Evolutionary conservation across 352 stramenopile species (phyloP).

Genomic region (Phytopythium boreale): DNA sequence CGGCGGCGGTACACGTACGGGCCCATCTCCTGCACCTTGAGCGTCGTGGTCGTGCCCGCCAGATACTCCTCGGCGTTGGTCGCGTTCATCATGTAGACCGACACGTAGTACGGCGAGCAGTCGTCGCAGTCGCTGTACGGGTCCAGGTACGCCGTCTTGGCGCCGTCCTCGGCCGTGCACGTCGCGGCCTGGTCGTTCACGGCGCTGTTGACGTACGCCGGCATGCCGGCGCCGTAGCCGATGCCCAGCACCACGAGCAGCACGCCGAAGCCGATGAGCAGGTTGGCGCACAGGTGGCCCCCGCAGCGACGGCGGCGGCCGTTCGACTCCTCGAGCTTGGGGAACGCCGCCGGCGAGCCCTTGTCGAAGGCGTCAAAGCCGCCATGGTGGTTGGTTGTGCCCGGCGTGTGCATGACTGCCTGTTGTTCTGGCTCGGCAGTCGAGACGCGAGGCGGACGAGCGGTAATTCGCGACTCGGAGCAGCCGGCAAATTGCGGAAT

Average conservation of each 20-base stretch:
- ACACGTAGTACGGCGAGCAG: constrained; percentile 74
- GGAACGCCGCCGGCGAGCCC: constrained; percentile 15
- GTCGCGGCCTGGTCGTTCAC: constrained; percentile 30
- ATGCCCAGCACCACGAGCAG: constrained; percentile 44
- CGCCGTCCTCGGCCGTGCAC: constrained; percentile 36
- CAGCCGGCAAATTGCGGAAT: constrained; percentile 7
- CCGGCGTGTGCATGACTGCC: constrained; percentile 18
- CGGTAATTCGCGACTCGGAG: neutral
- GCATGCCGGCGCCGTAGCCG: constrained; percentile 51
- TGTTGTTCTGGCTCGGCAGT: neutral
- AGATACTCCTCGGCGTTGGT: constrained; percentile 70
- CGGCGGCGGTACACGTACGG: constrained; percentile 70
- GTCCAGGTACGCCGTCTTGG: constrained; percentile 46
- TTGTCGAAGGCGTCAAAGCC: constrained; percentile 13
- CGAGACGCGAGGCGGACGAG: neutral
- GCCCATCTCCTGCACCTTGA: constrained; percentile 61
- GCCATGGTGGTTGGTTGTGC: constrained; percentile 13
- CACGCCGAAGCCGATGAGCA: constrained; percentile 31
- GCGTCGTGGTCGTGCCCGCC: constrained; percentile 34
- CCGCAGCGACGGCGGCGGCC: constrained; percentile 25
- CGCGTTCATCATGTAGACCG: constrained; percentile 67
- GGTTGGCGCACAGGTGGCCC: constrained; percentile 25
- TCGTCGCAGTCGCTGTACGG: constrained; percentile 72
- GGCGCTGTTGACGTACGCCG: constrained; percentile 47
- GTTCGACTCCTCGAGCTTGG: constrained; percentile 23